These are phyloP conservation scores for Amanita polypyramis DNA, from an alignment of 768 basidiomycete genomes.

Conservation along the genomic window DNA sequence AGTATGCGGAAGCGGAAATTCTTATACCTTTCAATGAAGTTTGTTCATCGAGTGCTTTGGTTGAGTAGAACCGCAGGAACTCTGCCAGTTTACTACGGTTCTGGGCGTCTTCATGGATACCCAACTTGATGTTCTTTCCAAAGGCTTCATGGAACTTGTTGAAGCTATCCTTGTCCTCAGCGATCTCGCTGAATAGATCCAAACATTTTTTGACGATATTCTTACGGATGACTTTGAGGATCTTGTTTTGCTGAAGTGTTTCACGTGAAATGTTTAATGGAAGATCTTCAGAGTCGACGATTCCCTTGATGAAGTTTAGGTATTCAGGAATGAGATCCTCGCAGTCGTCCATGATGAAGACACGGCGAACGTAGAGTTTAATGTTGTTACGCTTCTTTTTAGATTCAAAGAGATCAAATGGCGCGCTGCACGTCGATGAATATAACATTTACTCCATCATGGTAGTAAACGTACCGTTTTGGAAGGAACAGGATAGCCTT, in stretches of 20 bases:
- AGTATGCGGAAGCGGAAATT: not conserved
- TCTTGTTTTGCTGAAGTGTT: conserved; percentile 99
- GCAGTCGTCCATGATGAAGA: conserved; percentile 99
- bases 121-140: conserved; percentile 99
- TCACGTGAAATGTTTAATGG: conserved; percentile 99
- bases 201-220: conserved; percentile 98
- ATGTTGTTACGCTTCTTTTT: conserved; percentile 99
- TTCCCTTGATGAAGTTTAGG: conserved; percentile 99
- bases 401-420: conserved; percentile 98
- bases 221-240: conserved; percentile 98
- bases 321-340: conserved; percentile 99
- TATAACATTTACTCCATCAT: not conserved
- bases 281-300: conserved; percentile 99
- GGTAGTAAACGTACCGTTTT: conserved; percentile 57
- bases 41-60: conserved; percentile 84
- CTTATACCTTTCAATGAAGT: conserved; percentile 82
- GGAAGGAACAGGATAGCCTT: conserved; percentile 98
- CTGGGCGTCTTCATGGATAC: conserved; percentile 98
- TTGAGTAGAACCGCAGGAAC: conserved; percentile 97
- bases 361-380: conserved; percentile 99
- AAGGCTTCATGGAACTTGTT: conserved; percentile 96
- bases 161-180: conserved; percentile 99
- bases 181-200: conserved; percentile 90
- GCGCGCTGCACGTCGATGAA: conserved; percentile 47
- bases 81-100: conserved; percentile 99